Evolutionary conservation across 805 yeast species (phyloP).

Genomic region (Candida boidinii): DNA sequence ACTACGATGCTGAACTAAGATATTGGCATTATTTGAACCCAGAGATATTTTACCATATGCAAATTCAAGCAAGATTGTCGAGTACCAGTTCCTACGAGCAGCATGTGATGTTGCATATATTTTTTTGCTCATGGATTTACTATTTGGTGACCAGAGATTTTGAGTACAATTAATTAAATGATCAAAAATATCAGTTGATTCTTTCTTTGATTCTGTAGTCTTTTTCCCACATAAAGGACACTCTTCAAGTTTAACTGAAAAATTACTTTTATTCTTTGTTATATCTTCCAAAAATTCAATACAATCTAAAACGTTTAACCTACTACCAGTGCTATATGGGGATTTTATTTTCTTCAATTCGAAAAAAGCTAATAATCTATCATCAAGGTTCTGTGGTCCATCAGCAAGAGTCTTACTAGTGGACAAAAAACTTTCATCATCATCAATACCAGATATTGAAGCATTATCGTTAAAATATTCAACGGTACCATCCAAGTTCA

Average conservation of each 20-base stretch:
- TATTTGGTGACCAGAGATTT: constrained; percentile 64
- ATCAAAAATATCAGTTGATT: constrained; percentile 64
- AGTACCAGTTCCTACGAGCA: constrained; percentile 86
- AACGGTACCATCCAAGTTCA: too few relatives aligned
- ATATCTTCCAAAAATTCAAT: constrained; percentile 38
- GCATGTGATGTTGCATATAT: constrained; percentile 70
- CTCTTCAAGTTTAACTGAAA: constrained; percentile 50
- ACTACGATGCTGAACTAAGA: constrained; percentile 83
- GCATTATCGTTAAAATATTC: too few relatives aligned
- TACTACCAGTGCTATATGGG: constrained; percentile 51
- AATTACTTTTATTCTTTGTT: constrained; percentile 7
- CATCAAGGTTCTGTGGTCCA: too few relatives aligned
- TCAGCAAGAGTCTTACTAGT: too few relatives aligned
- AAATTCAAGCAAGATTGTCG: constrained; percentile 71
- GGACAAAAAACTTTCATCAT: too few relatives aligned
- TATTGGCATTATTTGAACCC: constrained; percentile 89
- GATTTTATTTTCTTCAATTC: too few relatives aligned
- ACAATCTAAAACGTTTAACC: constrained; percentile 34
- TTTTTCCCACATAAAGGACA: constrained; percentile 76
- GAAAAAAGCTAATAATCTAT: too few relatives aligned
- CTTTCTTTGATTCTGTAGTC: constrained; percentile 42
- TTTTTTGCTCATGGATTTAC: constrained; percentile 52
- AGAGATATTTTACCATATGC: constrained; percentile 82
- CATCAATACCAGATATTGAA: too few relatives aligned
- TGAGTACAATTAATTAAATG: constrained; percentile 85